Conservation (phyloP, 2,329 filamentous ascomycete species). For the Colletotrichum horii region DNA sequence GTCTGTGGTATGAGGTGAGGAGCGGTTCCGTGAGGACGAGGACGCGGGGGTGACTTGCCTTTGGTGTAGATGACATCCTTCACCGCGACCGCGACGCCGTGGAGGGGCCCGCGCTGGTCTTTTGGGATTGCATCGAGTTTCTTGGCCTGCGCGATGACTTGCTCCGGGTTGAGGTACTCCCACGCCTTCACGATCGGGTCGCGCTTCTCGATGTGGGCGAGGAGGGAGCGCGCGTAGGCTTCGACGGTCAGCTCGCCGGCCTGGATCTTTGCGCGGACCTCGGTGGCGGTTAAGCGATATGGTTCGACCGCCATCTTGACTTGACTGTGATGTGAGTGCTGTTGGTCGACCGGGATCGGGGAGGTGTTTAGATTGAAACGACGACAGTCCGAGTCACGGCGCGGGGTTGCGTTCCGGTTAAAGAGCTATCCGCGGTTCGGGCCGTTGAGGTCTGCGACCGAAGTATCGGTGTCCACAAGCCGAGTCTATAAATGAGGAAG, state of each 20-base stretch:
- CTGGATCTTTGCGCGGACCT: slow-evolving; percentile 42
- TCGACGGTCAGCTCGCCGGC: slow-evolving; percentile 50
- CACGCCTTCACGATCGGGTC: slow-evolving; percentile 54
- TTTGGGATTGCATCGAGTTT: slow-evolving; percentile 53
- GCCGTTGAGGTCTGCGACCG: not conserved
- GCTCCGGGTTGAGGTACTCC: slow-evolving; percentile 49
- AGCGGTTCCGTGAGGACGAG: not conserved
- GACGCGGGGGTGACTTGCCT: slow-evolving; percentile 32
- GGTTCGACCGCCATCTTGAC: slow-evolving; percentile 1
- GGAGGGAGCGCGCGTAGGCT: slow-evolving; percentile 51
- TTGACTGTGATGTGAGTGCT: fast-evolving
- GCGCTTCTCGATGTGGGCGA: slow-evolving; percentile 47
- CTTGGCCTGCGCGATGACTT: slow-evolving; percentile 55
- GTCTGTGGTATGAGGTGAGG: slow-evolving; percentile 34
- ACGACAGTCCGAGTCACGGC: not conserved
- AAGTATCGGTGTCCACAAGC: not conserved
- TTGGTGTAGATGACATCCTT: slow-evolving; percentile 67
- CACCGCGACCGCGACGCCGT: slow-evolving; percentile 62
- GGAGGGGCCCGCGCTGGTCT: slow-evolving; percentile 56
- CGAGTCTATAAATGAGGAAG: not conserved
- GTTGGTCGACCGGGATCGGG: not conserved
- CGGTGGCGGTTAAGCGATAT: slow-evolving; percentile 41
- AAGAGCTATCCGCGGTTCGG: not conserved
- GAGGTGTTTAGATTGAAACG: not conserved
- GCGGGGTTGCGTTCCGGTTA: not conserved